Base-by-base conservation (phyloP, 495 filamentous ascomycete genomes). In the Hapsidospora chrysogenum region DNA sequence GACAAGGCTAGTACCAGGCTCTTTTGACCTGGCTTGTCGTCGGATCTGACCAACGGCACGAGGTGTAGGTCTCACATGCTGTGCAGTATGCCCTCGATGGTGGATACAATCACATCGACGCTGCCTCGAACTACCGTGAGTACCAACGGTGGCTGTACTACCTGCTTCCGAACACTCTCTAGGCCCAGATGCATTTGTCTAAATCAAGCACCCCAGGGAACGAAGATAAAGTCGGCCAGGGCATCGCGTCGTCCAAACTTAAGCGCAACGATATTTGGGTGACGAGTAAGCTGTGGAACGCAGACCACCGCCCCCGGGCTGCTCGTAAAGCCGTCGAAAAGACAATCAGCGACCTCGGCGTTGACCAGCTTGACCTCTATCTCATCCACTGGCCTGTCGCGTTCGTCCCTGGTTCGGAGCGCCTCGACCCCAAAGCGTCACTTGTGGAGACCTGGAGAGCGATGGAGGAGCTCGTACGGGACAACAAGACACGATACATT, bases 261-360 rank as follows among this genome's bases (percentile, higher is more conserved):
- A 57, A 66, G 15, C 69, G 77, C 25, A 51, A 65, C 13, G 58
- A 80, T 22, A 50, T 80, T 38, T 81, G 77, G 57, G 56, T 81
- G n/a, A 78, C 76, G 3, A 71, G 61, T 37, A 83, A 83, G 52
- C 52, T 81, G 13, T 81, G 75, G 76, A 76, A 72, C 52, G 68
- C 70, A 31, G 64, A 70, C 41, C 76, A 82, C 41, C 68, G 72
- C 34, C 68, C 72, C 1, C 64, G 72, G 18, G 70, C 73, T 30
- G 78, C 76, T 2, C 54, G 49, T 19, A 52, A 53, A 9, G 73
- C 77, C n/a, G 47, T 74, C 37, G 59, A 73, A 32, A 60, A 70
- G 38, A 72, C 77, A 4, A 55, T 82, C 10, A 49, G 61, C 18
- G 70, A 78, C 41, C 63, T 80, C 23, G 64, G 54, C 1, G 42